These are phyloP conservation scores for Gyrodon lividus DNA, from an alignment of 768 basidiomycete genomes.

Conservation along the genomic window DNA sequence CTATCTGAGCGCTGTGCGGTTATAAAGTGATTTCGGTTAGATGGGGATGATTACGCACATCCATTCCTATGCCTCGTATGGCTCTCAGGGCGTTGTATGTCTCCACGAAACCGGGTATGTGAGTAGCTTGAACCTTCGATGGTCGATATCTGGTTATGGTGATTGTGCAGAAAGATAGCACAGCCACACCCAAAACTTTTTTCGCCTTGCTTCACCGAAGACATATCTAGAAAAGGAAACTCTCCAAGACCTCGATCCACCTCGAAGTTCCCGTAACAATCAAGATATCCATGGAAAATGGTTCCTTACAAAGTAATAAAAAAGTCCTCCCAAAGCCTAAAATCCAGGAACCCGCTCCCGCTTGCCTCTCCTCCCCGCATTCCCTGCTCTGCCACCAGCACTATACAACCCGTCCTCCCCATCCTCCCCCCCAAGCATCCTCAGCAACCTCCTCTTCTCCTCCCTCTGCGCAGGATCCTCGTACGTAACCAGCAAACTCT, in stretches of 20 bases:
- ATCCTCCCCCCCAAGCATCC: constrained; percentile 39
- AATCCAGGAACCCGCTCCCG: constrained; percentile 10
- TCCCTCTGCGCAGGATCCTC: constrained; percentile 65
- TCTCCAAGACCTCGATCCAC: neutral
- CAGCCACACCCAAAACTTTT: neutral
- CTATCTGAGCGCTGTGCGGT: constrained; percentile 50
- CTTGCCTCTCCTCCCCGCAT: constrained; percentile 5
- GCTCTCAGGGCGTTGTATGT: neutral
- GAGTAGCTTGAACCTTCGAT: too few species aligned
- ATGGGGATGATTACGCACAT: constrained; percentile 10
- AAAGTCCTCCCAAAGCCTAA: neutral
- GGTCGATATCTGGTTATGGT: too few species aligned
- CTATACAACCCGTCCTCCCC: constrained; percentile 18
- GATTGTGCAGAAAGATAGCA: neutral
- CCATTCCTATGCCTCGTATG: constrained; percentile 9
- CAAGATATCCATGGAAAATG: too few species aligned
- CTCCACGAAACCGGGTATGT: too few species aligned
- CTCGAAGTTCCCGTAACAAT: too few species aligned
- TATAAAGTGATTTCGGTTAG: constrained; percentile 2
- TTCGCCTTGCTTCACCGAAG: neutral
- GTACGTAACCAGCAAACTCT: constrained; percentile 59
- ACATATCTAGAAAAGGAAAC: neutral
- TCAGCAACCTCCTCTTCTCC: constrained; percentile 58
- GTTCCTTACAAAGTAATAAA: too few species aligned
- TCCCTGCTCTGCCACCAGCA: constrained; percentile 18